A percentile compares a stretch with the other conserved stretches of the same genome.
Conservation (phyloP, 2,329 filamentous ascomycete genomes). For the Diaporthe vaccinii region DNA sequence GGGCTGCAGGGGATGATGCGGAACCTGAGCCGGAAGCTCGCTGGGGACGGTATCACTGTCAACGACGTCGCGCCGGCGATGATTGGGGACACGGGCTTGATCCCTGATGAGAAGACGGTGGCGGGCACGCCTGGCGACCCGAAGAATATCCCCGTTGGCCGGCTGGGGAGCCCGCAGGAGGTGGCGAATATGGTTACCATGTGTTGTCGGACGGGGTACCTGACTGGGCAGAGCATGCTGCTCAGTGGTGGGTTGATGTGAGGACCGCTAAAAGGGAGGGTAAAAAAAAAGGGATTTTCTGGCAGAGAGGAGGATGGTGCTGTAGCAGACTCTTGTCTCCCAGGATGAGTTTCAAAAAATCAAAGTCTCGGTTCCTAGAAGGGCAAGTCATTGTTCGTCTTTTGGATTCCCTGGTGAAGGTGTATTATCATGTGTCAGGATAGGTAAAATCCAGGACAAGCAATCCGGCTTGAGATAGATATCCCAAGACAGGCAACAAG, state of each 20-base stretch:
- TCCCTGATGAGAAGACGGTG: constrained; percentile 66
- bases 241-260: constrained; percentile 66
- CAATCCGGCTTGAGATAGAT: neutral
- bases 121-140: constrained; percentile 69
- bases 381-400: neutral
- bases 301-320: neutral
- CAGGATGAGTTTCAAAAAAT: neutral
- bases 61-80: constrained; percentile 79
- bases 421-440: neutral
- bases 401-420: neutral
- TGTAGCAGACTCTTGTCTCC: neutral
- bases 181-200: constrained; percentile 73
- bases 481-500: neutral
- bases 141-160: constrained; percentile 70
- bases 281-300: neutral
- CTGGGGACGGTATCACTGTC: constrained; percentile 72
- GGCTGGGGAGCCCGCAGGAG: constrained; percentile 70
- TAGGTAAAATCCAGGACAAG: neutral
- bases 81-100: constrained; percentile 76
- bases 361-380: neutral
- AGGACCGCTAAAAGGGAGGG: neutral
- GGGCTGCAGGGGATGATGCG: constrained; percentile 76
- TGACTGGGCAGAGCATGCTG: constrained; percentile 69
- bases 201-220: constrained; percentile 71
- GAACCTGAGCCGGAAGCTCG: constrained; percentile 71